Evolutionary conservation across 108 stramenopile species (phyloP), one percentile per base, ranked within the genome.

Genomic region (Pelagomonas calceolata): DNA sequence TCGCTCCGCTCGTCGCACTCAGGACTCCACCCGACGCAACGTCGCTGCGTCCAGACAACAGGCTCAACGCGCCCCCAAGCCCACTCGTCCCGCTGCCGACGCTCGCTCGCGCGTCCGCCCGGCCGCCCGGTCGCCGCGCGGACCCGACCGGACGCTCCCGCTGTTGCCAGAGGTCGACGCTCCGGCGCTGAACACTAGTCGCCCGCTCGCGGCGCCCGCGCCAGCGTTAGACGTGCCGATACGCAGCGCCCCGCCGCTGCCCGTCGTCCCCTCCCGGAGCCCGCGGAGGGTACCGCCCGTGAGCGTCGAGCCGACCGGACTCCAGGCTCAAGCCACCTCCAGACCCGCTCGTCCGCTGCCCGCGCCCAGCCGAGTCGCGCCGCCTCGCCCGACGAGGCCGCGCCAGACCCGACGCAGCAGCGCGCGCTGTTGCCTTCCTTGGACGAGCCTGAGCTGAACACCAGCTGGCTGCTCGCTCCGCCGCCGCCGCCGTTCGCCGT

Each of bases 61-160:
- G n/a, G n/a, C n/a, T n/a, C n/a, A n/a, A n/a, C n/a, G n/a, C n/a
- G n/a, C n/a, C n/a, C n/a, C 71, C 71, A 10, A 39, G 33, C 34
- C 5, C 30, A n/a, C 64, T 64, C 0, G 35, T 72, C 64, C 64
- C 63, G 0, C 64, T 26, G 5, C 71, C 71, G 31, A 32, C 64
- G 71, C 36, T 29, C 31, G 18, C 15, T 31, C 21, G 65, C 35
- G 14, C 64, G 26, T 0, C 71, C 71, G 1, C 64, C 71, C 16
- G 14, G 18, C 16, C 51, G 9, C 29, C 17, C 32, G 70, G 70
- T 66, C 17, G 72, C 72, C 15, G 10, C 45, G 15, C 72, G 72
- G 26, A 5, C n/a, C 36, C 17, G 66, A 15, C 18, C 14, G n/a
- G n/a, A n/a, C n/a, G n/a, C n/a, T n/a, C n/a, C n/a, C n/a, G n/a